Evolutionary conservation across 2,329 filamentous ascomycete species (phyloP).

Genomic region (Cytospora piceae): DNA sequence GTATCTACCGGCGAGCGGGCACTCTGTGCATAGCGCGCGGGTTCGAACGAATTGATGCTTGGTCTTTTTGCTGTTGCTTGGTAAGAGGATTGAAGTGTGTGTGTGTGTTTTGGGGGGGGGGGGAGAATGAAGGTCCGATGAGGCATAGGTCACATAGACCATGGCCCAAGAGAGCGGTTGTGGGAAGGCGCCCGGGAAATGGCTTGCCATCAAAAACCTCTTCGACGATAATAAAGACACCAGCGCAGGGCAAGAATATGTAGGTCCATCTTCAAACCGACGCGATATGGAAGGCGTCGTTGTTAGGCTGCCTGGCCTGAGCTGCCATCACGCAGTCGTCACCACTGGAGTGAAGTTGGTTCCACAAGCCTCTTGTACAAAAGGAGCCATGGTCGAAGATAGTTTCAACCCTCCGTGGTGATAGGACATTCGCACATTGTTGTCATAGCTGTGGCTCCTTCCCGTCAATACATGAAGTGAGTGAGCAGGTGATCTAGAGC

Average conservation of each 20-base stretch:
- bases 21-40: neutral
- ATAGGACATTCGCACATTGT: too few relatives aligned
- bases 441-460: too few relatives aligned
- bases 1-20: neutral
- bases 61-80: neutral
- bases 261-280: neutral
- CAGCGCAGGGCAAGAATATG: neutral
- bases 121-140: too few relatives aligned
- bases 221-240: neutral
- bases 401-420: neutral
- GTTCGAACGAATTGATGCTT: neutral
- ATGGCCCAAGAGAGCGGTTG: neutral
- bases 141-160: neutral
- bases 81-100: neutral
- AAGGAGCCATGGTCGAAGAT: neutral
- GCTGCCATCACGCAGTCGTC: neutral
- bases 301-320: neutral
- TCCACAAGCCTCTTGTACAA: neutral
- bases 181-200: neutral
- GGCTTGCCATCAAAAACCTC: neutral
- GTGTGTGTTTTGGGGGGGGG: too few relatives aligned
- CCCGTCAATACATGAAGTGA: too few relatives aligned
- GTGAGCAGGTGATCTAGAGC: too few relatives aligned
- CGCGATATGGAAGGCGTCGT: neutral
- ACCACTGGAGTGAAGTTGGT: neutral